Conservation (phyloP, 1,284 basidiomycete species). For the Ceratobasidium sp. region DNA sequence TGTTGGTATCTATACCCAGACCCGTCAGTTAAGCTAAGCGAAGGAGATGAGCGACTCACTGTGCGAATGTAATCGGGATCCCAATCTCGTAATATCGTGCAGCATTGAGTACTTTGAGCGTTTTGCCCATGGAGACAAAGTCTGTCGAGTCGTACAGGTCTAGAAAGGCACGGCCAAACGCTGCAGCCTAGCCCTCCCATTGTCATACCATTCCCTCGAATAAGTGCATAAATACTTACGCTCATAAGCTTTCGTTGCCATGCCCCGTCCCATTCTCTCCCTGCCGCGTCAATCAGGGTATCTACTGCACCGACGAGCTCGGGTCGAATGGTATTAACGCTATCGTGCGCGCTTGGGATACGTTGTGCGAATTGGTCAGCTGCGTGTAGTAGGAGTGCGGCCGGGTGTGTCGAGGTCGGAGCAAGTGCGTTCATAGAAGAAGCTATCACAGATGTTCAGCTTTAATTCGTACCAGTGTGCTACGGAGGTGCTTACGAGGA, state of each 20-base stretch:
- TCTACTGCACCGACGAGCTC: constrained; percentile 91
- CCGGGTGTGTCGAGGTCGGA: constrained; percentile 91
- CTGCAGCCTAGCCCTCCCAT: constrained; percentile 76
- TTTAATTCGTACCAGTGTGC: constrained; percentile 18
- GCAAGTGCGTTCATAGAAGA: constrained; percentile 86
- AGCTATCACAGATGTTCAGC: constrained; percentile 59
- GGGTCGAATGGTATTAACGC: constrained; percentile 86
- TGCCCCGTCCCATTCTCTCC: constrained; percentile 87
- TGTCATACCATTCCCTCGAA: constrained; percentile 4
- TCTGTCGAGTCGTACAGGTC: constrained; percentile 92
- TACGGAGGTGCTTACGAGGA: constrained; percentile 67
- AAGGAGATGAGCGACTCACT: constrained; percentile 64
- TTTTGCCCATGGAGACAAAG: constrained; percentile 92
- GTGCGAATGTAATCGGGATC: constrained; percentile 91
- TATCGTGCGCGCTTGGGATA: constrained; percentile 93
- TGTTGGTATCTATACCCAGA: constrained; percentile 73
- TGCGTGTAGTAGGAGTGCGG: constrained; percentile 93
- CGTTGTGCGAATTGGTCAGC: constrained; percentile 87
- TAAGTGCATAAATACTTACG: constrained; percentile 62
- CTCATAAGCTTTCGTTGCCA: constrained; percentile 91
- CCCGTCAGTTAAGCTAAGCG: not conserved
- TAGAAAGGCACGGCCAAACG: constrained; percentile 93
- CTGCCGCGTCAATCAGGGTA: constrained; percentile 93
- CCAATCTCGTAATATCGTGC: constrained; percentile 92
- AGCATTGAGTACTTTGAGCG: constrained; percentile 94